These are phyloP conservation scores for Auricularia sp. DNA, from an alignment of 768 basidiomycete genomes.

Conservation along the genomic window DNA sequence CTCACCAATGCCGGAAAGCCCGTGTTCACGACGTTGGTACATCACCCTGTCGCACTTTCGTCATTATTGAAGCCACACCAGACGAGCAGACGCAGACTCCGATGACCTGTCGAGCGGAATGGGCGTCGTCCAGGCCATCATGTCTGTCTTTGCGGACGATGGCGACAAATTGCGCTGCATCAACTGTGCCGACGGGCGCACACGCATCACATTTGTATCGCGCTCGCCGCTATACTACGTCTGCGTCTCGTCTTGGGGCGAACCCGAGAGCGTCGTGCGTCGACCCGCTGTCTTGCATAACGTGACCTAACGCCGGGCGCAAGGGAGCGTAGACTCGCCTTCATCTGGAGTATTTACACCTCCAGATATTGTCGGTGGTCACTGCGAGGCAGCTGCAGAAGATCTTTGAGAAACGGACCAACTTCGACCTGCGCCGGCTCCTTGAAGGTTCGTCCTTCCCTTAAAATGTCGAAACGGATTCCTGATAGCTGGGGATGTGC, in stretches of 20 bases:
- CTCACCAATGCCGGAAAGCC: conserved; percentile 95
- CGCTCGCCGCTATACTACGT: conserved; percentile 86
- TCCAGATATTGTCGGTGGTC: conserved; percentile 86
- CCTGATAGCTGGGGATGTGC: not conserved
- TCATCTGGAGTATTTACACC: conserved; percentile 90
- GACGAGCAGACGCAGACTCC: conserved; percentile 42
- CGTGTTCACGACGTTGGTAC: conserved; percentile 74
- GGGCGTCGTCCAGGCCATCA: conserved; percentile 89
- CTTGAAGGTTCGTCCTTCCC: conserved; percentile 40
- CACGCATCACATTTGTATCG: conserved; percentile 77
- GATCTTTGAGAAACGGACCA: conserved; percentile 81
- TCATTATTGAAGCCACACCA: conserved; percentile 23
- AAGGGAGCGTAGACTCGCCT: conserved; percentile 59
- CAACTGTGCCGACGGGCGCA: conserved; percentile 52
- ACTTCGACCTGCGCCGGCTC: conserved; percentile 79
- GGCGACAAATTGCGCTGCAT: conserved; percentile 79
- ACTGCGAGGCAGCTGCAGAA: conserved; percentile 73
- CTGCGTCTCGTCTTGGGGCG: conserved; percentile 85
- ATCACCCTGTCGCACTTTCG: not conserved
- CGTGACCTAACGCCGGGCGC: not conserved
- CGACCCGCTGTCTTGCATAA: not conserved
- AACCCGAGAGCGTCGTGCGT: conserved; percentile 91
- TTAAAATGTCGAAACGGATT: not conserved
- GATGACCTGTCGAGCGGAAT: conserved; percentile 69
- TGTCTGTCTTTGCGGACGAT: conserved; percentile 92